Base-by-base conservation (phyloP, 306 rosid genomes). In the Ziziphus jujuba region DNA sequence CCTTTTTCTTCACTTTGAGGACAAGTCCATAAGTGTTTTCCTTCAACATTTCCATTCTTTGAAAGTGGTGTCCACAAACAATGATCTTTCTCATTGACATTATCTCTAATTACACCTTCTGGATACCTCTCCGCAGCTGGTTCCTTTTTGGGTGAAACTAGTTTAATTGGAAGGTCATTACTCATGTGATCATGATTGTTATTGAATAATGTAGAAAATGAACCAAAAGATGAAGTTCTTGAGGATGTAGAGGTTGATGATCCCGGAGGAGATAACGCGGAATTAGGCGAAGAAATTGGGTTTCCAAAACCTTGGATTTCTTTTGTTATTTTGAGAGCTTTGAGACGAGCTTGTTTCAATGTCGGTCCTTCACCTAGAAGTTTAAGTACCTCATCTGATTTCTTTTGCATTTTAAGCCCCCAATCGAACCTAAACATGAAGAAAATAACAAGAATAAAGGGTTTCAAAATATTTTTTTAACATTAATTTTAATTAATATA, bases 301-400 rank as follows among this genome's bases (percentile, higher is more conserved):
- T 80, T 74, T 57, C 93, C 93, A 76, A 87, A 88, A 2, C 96
- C 97, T 69, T 81, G 83, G 66, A 91, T 91, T 89, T 87, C 96
- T 48, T 70, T 87, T 25, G 91, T 86, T 74, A 87, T 66, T 78
- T 74, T 86, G 3, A 91, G 82, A 64, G 97, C 96, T 71, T 72
- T 87, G 47, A 81, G 66, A 48, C 95, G 97, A 33, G 89, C 92
- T 59, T 85, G 81, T 72, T 55, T 74, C 0, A 89, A 64, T 33
- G 65, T 64, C 14, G 64, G 77, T 21, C 80, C 88, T 17, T 83
- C 84, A 25, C 72, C 78, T 1, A 87, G 67, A 28, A 87, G 88
- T 44, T 81, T 75, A 11, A 87, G 55, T 66, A 88, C 68, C 55
- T 69, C 76, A 8, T 85, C 84, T 61, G 97, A 81, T 63, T 72